Evolutionary conservation across 768 basidiomycete species (phyloP).

Genomic region (Amanita phalloides): DNA sequence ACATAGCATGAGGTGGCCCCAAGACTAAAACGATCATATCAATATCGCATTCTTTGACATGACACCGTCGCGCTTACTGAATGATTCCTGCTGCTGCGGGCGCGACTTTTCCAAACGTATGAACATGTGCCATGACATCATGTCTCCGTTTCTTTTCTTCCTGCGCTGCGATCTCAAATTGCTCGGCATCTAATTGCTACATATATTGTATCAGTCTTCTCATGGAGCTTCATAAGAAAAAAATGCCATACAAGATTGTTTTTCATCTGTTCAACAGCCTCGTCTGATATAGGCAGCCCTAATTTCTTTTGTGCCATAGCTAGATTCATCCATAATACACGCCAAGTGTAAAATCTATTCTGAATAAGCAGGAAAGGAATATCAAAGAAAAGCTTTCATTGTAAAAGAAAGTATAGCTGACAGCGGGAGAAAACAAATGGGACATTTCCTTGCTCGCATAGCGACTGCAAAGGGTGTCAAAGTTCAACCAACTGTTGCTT

Average conservation of each 20-base stretch:
- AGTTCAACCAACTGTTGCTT: neutral
- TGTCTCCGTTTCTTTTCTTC: constrained; percentile 98
- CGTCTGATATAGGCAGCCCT: constrained; percentile 79
- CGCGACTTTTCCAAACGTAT: constrained; percentile 90
- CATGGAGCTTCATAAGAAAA: neutral
- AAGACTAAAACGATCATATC: constrained; percentile 34
- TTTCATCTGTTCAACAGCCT: constrained; percentile 92
- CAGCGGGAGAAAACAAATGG: constrained; percentile 88
- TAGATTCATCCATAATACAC: constrained; percentile 90
- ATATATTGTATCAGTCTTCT: neutral
- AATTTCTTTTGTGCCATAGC: constrained; percentile 96
- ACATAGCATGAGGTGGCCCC: constrained; percentile 99
- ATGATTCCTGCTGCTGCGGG: constrained; percentile 95
- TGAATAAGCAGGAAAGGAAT: constrained; percentile 17
- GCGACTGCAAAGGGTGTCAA: constrained; percentile 43
- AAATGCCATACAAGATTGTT: constrained; percentile 62
- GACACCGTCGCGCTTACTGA: constrained; percentile 43
- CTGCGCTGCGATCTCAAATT: constrained; percentile 83
- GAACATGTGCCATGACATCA: constrained; percentile 99
- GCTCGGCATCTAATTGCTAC: constrained; percentile 74
- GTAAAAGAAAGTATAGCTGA: constrained; percentile 25
- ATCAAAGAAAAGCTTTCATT: neutral
- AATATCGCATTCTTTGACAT: neutral
- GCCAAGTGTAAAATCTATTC: constrained; percentile 95
- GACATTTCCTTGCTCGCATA: constrained; percentile 99